A percentile compares a stretch with the other conserved stretches of the same genome.
Conservation (phyloP, 306 rosid genomes). For the Lotus japonicus region DNA sequence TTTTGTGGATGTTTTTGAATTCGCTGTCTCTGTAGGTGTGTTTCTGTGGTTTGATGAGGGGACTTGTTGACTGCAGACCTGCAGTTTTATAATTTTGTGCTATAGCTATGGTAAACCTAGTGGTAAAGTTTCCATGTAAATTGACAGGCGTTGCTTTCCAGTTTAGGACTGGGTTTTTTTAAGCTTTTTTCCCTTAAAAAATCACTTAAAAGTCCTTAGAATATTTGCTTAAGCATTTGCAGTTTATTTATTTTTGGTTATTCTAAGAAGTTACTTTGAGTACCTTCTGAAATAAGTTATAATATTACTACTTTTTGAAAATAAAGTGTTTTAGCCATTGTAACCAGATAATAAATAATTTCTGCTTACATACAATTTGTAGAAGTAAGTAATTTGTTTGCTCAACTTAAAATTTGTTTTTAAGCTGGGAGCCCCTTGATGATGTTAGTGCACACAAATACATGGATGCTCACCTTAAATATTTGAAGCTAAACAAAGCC, state of each 20-base stretch:
- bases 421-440: neutral
- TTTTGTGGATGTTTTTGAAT: conserved; percentile 1
- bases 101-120: neutral
- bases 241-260: too few species aligned
- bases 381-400: too few species aligned
- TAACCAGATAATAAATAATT: too few species aligned
- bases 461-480: neutral
- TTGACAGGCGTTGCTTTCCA: neutral
- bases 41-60: conserved; percentile 1
- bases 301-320: too few species aligned
- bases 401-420: too few species aligned
- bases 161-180: neutral
- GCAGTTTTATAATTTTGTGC: neutral
- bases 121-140: neutral
- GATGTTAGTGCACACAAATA: neutral
- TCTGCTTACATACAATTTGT: too few species aligned
- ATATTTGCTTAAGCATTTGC: too few species aligned
- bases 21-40: neutral
- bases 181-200: too few species aligned
- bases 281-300: too few species aligned
- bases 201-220: too few species aligned
- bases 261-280: too few species aligned
- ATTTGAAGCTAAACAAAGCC: neutral
- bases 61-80: conserved; percentile 12
- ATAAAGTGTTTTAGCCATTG: too few species aligned